These are phyloP conservation scores for Fusarium keratoplasticum DNA, from an alignment of 2,329 filamentous ascomycete species.

Conservation along the genomic window DNA sequence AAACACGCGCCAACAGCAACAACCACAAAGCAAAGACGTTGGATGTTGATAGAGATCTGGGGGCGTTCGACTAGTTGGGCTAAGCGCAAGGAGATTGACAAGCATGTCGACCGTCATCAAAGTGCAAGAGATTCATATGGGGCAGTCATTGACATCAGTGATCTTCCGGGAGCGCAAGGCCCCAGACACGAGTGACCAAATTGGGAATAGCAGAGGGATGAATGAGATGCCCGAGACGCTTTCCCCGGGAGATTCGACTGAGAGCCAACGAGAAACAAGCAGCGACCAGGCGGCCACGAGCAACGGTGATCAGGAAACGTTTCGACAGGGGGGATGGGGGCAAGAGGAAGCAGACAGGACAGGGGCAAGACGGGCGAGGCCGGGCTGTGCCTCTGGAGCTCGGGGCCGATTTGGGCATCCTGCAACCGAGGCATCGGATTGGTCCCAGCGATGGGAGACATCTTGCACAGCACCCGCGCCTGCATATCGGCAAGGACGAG, in stretches of 20 bases:
- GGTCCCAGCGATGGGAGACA: conserved; percentile 18
- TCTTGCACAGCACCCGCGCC: conserved; percentile 19
- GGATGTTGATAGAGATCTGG: neutral
- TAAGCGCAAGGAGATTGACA: conserved; percentile 32
- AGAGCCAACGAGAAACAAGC: conserved; percentile 27
- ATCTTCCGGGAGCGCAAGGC: conserved; percentile 34
- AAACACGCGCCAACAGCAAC: conserved; percentile 32
- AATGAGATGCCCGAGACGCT: conserved; percentile 27
- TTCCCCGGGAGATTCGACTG: conserved; percentile 34
- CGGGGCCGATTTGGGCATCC: conserved; percentile 40
- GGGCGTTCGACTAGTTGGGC: conserved; percentile 10
- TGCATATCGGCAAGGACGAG: conserved; percentile 15
- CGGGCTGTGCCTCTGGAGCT: conserved; percentile 40
- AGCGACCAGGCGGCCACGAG: conserved; percentile 18
- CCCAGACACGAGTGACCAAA: conserved; percentile 38
- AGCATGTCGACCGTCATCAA: conserved; percentile 35
- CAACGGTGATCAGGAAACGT: conserved; percentile 15
- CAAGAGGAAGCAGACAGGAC: conserved; percentile 21
- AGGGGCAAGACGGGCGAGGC: conserved; percentile 32
- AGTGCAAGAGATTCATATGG: conserved; percentile 10
- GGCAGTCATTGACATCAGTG: conserved; percentile 41
- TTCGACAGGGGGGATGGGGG: conserved; percentile 11
- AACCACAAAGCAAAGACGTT: neutral
- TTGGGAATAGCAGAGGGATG: conserved; percentile 30
- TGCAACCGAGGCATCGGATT: conserved; percentile 38